Base-by-base conservation (phyloP, 2,329 filamentous ascomycete species). In the Pseudogymnoascus destructans region DNA sequence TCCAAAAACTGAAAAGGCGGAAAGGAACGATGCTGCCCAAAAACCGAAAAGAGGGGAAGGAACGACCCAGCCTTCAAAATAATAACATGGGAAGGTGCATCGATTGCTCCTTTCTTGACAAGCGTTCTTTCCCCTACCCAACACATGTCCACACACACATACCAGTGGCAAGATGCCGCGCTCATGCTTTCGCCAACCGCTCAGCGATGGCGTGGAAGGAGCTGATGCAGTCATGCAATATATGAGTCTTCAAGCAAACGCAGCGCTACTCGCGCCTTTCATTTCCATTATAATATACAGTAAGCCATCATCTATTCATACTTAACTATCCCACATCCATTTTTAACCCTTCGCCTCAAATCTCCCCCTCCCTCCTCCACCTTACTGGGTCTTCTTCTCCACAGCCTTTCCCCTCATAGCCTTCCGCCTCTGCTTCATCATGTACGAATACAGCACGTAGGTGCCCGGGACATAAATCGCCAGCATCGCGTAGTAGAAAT, bases 341-440 rank as follows among this genome's bases (percentile, higher is more conserved):
- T 17, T 52, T 17, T 52, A 30, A 1, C 25, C 23, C 23, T 30
- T 7, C n/a, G 5, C 9, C 46, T 25, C 7, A 9, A 25, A 5
- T 5, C n/a, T 17, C 17, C 46, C 4, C 13, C 25, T 8, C n/a
- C 25, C 46, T 17, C n/a, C 13, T 17, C n/a, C 13, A 25, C 10
- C 21, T 56, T 9, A 56, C 54, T 56, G 30, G 54, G 23, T 56
- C 54, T 56, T 56, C 61, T 67, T 73, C 68, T 78, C 76, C 52
- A 66, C 66, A 54, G 73, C 68, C 68, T 83, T 80, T 38, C 77
- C 79, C 58, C 81, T 80, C 75, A 89, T 75, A 58, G 92, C 81
- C 79, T 89, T 95, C 64, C 81, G 79, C 65, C 92, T 79, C 78
- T 98, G 93, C 61, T 79, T 78, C 77, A 97, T 88, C 93, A 98